These are phyloP conservation scores for Perkinsus marinus DNA, from an alignment of 169 alveolate genomes.

Conservation along the genomic window DNA sequence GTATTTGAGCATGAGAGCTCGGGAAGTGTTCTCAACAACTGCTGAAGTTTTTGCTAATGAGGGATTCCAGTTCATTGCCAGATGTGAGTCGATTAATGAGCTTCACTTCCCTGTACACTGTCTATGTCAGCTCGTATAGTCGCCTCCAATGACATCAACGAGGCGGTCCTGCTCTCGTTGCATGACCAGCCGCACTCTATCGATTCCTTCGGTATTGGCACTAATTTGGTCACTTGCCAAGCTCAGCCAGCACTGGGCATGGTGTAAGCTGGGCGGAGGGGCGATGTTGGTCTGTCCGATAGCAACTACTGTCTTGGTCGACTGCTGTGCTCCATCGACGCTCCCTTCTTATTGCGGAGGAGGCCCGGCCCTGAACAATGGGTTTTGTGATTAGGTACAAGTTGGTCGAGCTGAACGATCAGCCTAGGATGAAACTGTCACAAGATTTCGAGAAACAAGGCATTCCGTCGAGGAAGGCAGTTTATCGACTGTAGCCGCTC, in stretches of 20 bases:
- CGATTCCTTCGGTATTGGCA: slow-evolving; percentile 78
- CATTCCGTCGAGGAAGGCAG: slow-evolving; percentile 61
- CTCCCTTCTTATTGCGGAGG: no score
- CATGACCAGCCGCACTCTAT: slow-evolving; percentile 54
- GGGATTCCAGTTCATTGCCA: not conserved
- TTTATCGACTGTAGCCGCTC: slow-evolving; percentile 49
- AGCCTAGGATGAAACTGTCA: slow-evolving; percentile 67
- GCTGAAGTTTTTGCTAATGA: not conserved
- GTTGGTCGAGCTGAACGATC: slow-evolving; percentile 60
- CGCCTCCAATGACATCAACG: slow-evolving; percentile 70
- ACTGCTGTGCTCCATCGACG: no score
- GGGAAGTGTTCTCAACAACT: not conserved
- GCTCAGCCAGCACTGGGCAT: slow-evolving; percentile 79
- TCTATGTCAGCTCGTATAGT: slow-evolving; percentile 22
- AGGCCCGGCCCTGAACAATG: no score
- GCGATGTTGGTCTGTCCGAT: not conserved
- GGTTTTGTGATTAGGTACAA: slow-evolving; percentile 55
- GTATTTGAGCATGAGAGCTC: not conserved
- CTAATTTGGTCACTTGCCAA: slow-evolving; percentile 78
- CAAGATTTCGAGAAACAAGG: slow-evolving; percentile 57
- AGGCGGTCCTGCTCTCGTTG: slow-evolving; percentile 20
- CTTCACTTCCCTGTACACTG: not conserved
- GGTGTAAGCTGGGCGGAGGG: slow-evolving; percentile 5
- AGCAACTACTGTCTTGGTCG: not conserved
- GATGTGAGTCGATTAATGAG: not conserved